These are phyloP conservation scores for Rhynchospora tenuis DNA, from an alignment of 176 grass and related monocot genomes.

Conservation along the genomic window DNA sequence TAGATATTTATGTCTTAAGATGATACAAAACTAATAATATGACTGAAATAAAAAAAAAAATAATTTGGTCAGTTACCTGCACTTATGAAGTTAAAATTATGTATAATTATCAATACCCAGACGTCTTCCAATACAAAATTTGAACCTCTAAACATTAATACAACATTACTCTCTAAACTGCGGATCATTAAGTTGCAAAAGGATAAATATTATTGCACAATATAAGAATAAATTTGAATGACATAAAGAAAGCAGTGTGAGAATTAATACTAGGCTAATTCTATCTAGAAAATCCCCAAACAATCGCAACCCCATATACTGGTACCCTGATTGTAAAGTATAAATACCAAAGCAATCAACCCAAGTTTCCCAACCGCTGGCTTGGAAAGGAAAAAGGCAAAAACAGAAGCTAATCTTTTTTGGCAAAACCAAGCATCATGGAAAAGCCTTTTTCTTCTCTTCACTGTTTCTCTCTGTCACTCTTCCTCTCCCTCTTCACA, in stretches of 20 bases:
- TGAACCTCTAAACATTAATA: not conserved
- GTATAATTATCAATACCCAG: not conserved
- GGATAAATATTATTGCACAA: not conserved
- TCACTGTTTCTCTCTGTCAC: constrained; percentile 4
- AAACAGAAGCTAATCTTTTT: not conserved
- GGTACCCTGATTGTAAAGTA: not conserved
- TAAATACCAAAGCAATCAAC: constrained; percentile 22
- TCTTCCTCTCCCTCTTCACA: constrained; percentile 13
- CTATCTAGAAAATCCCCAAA: not conserved
- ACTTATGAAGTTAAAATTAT: too few relatives aligned
- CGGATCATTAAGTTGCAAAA: not conserved
- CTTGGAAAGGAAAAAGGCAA: not conserved
- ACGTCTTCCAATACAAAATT: not conserved
- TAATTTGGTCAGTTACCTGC: not conserved
- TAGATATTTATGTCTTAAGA: not conserved
- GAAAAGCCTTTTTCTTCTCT: not conserved
- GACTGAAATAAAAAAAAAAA: not conserved
- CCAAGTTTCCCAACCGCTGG: constrained; percentile 6
- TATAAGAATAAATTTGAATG: not conserved
- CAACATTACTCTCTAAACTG: not conserved
- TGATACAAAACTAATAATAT: not conserved
- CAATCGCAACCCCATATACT: not conserved
- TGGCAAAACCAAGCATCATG: constrained; percentile 7
- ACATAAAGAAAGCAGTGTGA: not conserved
- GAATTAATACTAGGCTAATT: not conserved